These are phyloP conservation scores for Gamarada debralockiae DNA, from an alignment of 495 filamentous ascomycete species.

Conservation along the genomic window DNA sequence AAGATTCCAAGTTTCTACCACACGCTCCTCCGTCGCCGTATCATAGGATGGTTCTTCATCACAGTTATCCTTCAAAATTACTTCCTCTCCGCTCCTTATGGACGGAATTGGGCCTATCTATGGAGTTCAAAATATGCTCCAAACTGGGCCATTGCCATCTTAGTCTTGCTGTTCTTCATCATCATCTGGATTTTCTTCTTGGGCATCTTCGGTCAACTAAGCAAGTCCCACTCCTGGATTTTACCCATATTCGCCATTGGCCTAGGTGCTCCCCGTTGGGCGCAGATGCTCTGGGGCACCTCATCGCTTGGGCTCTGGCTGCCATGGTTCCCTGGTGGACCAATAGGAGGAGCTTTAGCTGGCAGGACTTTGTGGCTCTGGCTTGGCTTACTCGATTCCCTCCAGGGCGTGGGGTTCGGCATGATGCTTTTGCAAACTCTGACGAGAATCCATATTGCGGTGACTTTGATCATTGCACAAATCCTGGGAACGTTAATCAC, in stretches of 20 bases:
- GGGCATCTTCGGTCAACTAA: conserved; percentile 41
- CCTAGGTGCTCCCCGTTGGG: conserved; percentile 60
- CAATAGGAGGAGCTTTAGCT: conserved; percentile 43
- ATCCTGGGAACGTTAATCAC: conserved; percentile 49
- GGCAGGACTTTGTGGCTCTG: conserved; percentile 59
- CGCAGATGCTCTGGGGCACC: conserved; percentile 61
- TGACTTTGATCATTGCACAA: conserved; percentile 48
- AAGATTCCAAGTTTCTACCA: conserved; percentile 59
- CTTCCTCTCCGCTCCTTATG: conserved; percentile 58
- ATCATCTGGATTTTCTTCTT: conserved; percentile 50
- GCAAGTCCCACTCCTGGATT: conserved; percentile 57
- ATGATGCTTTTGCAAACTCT: conserved; percentile 62
- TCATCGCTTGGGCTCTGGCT: conserved; percentile 54
- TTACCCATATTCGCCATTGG: conserved; percentile 64
- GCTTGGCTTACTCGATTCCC: conserved; percentile 58
- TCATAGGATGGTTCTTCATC: conserved; percentile 61
- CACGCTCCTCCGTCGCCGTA: conserved; percentile 52
- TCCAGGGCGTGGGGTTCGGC: conserved; percentile 59
- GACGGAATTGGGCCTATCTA: conserved; percentile 58
- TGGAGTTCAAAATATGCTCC: conserved; percentile 48
- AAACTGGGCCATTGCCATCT: conserved; percentile 45
- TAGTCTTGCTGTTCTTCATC: conserved; percentile 57
- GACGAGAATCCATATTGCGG: conserved; percentile 55
- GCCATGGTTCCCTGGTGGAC: conserved; percentile 56
- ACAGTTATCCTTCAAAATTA: conserved; percentile 63